These are phyloP conservation scores for Phytophthora cajani DNA, from an alignment of 352 stramenopile genomes.

Conservation along the genomic window DNA sequence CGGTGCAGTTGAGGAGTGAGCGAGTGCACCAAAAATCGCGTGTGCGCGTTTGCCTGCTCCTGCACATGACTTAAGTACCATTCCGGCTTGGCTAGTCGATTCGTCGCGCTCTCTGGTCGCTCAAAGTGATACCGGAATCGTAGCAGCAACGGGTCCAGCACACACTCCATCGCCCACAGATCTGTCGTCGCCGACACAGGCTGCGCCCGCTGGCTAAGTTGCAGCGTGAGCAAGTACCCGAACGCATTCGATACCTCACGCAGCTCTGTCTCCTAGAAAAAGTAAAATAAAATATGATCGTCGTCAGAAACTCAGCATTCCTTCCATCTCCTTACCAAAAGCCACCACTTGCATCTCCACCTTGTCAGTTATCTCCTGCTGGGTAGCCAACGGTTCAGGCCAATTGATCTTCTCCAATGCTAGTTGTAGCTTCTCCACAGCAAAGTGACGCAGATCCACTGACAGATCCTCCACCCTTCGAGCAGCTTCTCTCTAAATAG, in stretches of 20 bases:
- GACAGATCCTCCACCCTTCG: conserved; percentile 55
- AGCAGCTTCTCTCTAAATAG: conserved; percentile 46
- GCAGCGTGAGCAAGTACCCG: conserved; percentile 60
- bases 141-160: conserved; percentile 61
- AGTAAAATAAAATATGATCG: neutral
- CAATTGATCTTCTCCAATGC: conserved; percentile 56
- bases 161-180: conserved; percentile 72
- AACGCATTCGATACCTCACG: conserved; percentile 50
- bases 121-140: conserved; percentile 84
- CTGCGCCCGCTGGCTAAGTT: conserved; percentile 53
- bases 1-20: conserved; percentile 61
- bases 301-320: conserved; percentile 9
- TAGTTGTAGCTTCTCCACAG: conserved; percentile 57
- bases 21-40: conserved; percentile 44
- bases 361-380: conserved; percentile 45
- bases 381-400: conserved; percentile 43
- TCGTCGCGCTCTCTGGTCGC: conserved; percentile 67
- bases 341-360: conserved; percentile 6
- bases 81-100: conserved; percentile 76
- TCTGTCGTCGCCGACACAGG: conserved; percentile 23
- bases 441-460: conserved; percentile 55
- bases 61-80: conserved; percentile 74
- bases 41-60: conserved; percentile 60
- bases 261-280: conserved; percentile 35
- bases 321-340: conserved; percentile 6